Percentiles rank a stretch among this genome's conserved stretches.
Evolutionary conservation across 2,329 filamentous ascomycete species (phyloP).

Genomic region (Scopulariopsis brevicaulis): DNA sequence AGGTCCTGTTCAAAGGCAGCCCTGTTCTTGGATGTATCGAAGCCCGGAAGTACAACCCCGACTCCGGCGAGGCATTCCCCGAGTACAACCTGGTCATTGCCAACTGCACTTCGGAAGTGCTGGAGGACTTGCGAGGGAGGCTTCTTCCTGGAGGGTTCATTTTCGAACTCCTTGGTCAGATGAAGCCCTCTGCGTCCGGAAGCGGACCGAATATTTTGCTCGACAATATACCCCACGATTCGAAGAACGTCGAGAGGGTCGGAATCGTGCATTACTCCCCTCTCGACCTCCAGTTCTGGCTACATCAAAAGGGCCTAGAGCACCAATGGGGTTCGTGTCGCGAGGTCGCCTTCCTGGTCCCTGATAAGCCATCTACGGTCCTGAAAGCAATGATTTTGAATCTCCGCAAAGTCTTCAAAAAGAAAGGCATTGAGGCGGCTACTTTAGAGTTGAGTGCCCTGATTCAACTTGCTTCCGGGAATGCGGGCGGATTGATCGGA

Average conservation of each 20-base stretch:
- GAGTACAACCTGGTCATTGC: constrained; percentile 22
- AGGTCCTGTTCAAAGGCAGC: constrained; percentile 7
- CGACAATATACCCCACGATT: no score
- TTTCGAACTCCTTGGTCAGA: constrained; percentile 8
- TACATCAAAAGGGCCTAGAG: background rate
- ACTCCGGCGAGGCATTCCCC: constrained; percentile 10
- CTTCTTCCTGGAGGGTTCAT: constrained; percentile 17
- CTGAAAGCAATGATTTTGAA: background rate
- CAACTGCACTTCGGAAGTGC: background rate
- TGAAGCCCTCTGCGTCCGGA: background rate
- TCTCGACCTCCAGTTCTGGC: background rate
- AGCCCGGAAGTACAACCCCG: constrained; percentile 9
- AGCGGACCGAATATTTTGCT: no score
- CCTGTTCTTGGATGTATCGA: constrained; percentile 16
- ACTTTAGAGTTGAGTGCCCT: background rate
- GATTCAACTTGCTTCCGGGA: background rate
- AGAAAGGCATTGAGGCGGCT: background rate
- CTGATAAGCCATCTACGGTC: background rate
- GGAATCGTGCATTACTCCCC: background rate
- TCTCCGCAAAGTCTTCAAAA: background rate
- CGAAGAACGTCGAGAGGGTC: background rate
- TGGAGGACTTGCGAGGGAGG: constrained; percentile 7
- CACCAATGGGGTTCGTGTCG: background rate
- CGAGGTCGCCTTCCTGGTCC: background rate
- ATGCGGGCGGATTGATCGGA: background rate